These are phyloP conservation scores for Planoprotostelium fungivorum DNA, from an alignment of 78 protist genomes.

Conservation along the genomic window DNA sequence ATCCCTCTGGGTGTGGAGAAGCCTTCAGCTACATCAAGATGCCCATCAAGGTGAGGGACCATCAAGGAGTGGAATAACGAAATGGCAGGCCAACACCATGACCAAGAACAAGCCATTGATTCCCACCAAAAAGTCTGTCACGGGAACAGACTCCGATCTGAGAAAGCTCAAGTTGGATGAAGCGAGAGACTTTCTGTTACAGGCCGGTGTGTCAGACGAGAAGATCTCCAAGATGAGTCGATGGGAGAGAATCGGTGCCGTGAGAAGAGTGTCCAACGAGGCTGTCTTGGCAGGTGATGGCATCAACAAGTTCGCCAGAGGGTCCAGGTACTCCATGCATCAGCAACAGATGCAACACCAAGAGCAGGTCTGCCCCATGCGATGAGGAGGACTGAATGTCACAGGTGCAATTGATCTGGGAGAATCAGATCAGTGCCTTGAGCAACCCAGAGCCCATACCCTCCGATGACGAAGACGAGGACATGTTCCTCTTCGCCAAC, in stretches of 20 bases:
- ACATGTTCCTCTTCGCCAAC: conserved; percentile 21
- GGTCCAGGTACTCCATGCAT: conserved; percentile 42
- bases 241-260: conserved; percentile 58
- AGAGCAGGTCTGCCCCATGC: conserved; percentile 18
- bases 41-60: conserved; percentile 41
- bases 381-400: not conserved
- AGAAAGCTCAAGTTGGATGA: conserved; percentile 41
- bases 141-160: conserved; percentile 62
- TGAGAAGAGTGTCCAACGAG: conserved; percentile 41
- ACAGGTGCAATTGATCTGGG: conserved; percentile 40
- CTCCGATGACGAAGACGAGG: conserved; percentile 26
- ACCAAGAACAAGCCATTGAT: conserved; percentile 42
- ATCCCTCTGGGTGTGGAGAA: conserved; percentile 29
- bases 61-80: not conserved
- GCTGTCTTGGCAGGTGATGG: conserved; percentile 36
- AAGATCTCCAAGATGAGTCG: conserved; percentile 26
- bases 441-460: not conserved
- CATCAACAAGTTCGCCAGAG: conserved; percentile 58
- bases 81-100: not conserved
- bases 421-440: conserved; percentile 34
- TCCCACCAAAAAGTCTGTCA: conserved; percentile 44
- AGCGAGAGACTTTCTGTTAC: conserved; percentile 21
- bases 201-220: conserved; percentile 47
- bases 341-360: conserved; percentile 58
- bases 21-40: conserved; percentile 28